Evolutionary conservation across 805 yeast genomes (phyloP), one percentile per base, ranked within the genome.

Genomic region (Saccharomyces jurei): DNA sequence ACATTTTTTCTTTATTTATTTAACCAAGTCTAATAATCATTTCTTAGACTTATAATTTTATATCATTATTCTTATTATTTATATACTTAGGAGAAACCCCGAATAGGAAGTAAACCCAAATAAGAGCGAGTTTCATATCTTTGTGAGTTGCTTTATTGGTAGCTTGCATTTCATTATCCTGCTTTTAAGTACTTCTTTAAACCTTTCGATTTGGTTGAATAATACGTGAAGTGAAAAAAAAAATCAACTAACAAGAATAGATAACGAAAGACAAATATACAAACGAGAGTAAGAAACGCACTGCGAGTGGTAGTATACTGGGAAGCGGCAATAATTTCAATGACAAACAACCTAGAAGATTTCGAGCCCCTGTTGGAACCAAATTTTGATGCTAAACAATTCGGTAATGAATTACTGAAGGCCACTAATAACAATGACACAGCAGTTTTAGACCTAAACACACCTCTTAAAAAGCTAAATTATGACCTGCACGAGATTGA

Each of bases 401-500:
- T 63, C 50, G 62, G 68, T 11, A 65, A 64, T 50, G 65, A 58
- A 48, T 50, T 67, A 14, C 50, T 67, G 41, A 58, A 57, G 49
- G 61, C 60, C 14, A 60, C 67, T 14, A 64, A 67, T 54, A 53
- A 51, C 17, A 60, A 56, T 31, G 27, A 60, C 5, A 46, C 55
- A 26, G 51, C 60, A 17, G 48, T 56, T 26, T 41, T 68, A 22
- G 72, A 68, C 50, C 41, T 68, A 10, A 58, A 58, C n/a, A 67
- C 70, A 2, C 60, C 71, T 9, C 60, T 66, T 6, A 69, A 69
- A 54, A 65, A 63, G 52, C 53, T 68, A 3, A 59, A 60, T 26
- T 69, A 63, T 51, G 70, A 65, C 48, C 14, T 66, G 1, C 58
- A 60, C 26, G 72, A 68, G 51, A 50, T 68, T 10, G 66, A 68